Conservation (phyloP, 108 stramenopile genomes). For the Conticribra guillardii region DNA sequence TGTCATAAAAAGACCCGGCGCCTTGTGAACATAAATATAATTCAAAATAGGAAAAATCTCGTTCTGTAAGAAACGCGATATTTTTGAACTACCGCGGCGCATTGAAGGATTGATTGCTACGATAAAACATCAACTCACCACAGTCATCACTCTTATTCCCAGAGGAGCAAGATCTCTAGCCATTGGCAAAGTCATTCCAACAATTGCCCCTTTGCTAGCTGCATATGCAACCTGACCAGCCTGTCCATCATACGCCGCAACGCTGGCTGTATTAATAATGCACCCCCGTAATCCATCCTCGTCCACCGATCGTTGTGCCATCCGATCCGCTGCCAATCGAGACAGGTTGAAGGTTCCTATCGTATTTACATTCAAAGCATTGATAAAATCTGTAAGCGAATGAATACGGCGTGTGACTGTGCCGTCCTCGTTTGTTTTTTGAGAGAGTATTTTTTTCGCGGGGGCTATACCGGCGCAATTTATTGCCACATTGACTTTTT, state of each 20-base stretch:
- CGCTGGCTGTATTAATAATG: conserved; percentile 94
- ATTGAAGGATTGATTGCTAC: no score
- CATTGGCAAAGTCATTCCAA: conserved; percentile 88
- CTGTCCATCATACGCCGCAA: conserved; percentile 97
- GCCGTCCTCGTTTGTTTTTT: conserved; percentile 61
- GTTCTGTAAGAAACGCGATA: no score
- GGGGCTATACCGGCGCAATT: conserved; percentile 94
- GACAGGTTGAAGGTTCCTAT: conserved; percentile 95
- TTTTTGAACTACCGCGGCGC: no score
- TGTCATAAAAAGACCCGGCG: conserved; percentile 94
- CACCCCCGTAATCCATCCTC: conserved; percentile 74
- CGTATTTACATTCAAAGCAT: conserved; percentile 83
- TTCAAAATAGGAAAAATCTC: no score
- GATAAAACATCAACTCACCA: no score
- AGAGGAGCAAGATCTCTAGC: conserved; percentile 87
- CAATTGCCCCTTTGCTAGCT: conserved; percentile 92
- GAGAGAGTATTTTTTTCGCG: conserved; percentile 73
- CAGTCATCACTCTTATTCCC: conserved; percentile 89
- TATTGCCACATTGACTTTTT: conserved; percentile 78
- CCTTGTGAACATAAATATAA: conserved; percentile 35
- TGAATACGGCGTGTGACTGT: conserved; percentile 49
- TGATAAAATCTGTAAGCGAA: conserved; percentile 60
- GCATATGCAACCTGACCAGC: conserved; percentile 93
- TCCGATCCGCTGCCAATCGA: conserved; percentile 88
- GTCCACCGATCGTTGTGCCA: conserved; percentile 66